A percentile compares a stretch with the other conserved stretches of the same genome.
phyloP scores from a whole-genome alignment of 371 early-diverging fungal species.

The Quaeritorhiza haematococci region DNA sequence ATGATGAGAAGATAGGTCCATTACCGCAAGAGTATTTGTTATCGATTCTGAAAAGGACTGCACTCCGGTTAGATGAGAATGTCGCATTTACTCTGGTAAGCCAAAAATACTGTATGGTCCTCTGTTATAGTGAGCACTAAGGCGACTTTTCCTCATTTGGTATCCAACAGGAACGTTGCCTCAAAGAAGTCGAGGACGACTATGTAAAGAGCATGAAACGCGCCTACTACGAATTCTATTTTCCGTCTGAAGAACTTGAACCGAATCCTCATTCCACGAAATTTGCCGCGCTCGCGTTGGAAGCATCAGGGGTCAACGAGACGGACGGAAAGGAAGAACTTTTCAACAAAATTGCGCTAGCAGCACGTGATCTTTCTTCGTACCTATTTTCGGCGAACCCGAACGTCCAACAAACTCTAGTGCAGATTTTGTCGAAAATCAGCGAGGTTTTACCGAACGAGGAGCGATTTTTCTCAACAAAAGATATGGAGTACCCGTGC shows the following conservation, averaged over 20 bases:
- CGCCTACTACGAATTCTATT: slow-evolving; percentile 5
- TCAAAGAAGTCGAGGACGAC: slow-evolving; percentile 17
- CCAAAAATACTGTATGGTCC: neutral
- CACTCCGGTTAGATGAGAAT: slow-evolving; percentile 1
- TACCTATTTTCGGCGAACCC: slow-evolving; percentile 28
- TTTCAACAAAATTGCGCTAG: slow-evolving; percentile 15
- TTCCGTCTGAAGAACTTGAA: neutral
- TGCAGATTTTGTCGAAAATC: slow-evolving; percentile 11
- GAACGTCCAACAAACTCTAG: slow-evolving; percentile 17
- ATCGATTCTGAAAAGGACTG: slow-evolving; percentile 8
- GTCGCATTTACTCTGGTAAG: too few species aligned
- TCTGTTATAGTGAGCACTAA: neutral
- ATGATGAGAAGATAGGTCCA: slow-evolving; percentile 2
- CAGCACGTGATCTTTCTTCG: slow-evolving; percentile 13
- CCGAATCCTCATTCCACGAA: slow-evolving; percentile 1
- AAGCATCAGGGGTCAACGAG: slow-evolving; percentile 8
- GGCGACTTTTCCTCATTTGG: neutral
- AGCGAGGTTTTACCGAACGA: slow-evolving; percentile 9
- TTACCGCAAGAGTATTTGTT: slow-evolving; percentile 7
- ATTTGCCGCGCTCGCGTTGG: slow-evolving; percentile 19
- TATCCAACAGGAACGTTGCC: slow-evolving; percentile 6
- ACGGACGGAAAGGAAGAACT: slow-evolving; percentile 11
- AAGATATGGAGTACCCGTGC: slow-evolving; percentile 13
- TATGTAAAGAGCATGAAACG: slow-evolving; percentile 22
- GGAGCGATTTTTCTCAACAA: slow-evolving; percentile 11